phyloP scores from a whole-genome alignment of 139 green algal species.

The Coelastrella sp. region DNA sequence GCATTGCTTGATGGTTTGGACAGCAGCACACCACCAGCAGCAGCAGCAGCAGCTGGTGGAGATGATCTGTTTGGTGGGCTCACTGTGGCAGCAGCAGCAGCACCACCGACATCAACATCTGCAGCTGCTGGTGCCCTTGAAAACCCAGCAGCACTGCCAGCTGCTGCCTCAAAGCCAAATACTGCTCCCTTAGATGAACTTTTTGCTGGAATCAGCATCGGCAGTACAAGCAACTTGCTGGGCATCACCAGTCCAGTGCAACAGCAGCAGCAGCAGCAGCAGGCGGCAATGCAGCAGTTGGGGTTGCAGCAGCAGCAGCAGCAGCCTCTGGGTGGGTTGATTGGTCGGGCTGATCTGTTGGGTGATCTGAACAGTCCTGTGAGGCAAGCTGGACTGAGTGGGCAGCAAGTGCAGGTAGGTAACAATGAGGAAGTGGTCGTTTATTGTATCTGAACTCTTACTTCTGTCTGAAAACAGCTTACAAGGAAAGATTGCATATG shows the following conservation, averaged over 20 bases:
- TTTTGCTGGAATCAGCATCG: background rate
- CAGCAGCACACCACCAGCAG: background rate
- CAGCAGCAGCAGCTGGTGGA: background rate
- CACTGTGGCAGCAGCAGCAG: conserved; percentile 23
- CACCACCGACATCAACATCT: background rate
- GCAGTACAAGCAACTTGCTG: background rate
- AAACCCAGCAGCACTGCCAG: background rate
- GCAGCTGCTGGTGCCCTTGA: background rate
- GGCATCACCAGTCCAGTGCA: background rate
- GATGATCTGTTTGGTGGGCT: background rate
- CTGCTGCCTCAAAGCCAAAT: background rate
- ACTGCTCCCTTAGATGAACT: background rate
- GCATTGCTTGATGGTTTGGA: background rate
- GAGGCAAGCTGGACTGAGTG: background rate
- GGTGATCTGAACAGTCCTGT: background rate
- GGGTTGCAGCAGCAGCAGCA: background rate
- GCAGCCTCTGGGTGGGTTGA: background rate
- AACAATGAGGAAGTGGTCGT: background rate
- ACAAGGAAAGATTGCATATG: no score
- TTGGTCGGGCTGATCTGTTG: background rate
- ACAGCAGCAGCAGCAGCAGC: background rate
- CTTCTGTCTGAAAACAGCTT: background rate
- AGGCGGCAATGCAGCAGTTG: background rate
- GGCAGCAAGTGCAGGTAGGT: background rate
- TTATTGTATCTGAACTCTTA: background rate